phyloP scores from a whole-genome alignment of 306 rosid species.

The Castanea crenata region DNA sequence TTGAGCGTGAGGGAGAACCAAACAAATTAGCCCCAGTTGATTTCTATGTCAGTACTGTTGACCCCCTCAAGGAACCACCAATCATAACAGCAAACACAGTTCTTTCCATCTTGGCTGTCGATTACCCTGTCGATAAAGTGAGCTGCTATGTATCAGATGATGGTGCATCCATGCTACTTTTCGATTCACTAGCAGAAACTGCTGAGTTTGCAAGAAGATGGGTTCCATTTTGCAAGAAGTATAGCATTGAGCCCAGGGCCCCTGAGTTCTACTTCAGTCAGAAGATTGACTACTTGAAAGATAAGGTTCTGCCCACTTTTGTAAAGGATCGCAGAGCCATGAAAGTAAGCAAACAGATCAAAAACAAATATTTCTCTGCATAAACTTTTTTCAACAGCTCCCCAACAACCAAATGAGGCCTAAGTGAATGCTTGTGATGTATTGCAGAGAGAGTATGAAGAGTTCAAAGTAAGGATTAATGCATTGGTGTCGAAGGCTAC shows the following conservation, averaged over 20 bases:
- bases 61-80: constrained; percentile 92
- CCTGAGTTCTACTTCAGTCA: constrained; percentile 89
- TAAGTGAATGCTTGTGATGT: background rate
- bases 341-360: constrained; percentile 49
- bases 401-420: background rate
- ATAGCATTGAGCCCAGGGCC: constrained; percentile 74
- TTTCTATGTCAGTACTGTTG: constrained; percentile 79
- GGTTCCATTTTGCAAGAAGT: constrained; percentile 91
- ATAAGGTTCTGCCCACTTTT: constrained; percentile 76
- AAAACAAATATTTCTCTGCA: background rate
- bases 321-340: constrained; percentile 93
- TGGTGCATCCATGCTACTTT: constrained; percentile 86
- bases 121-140: constrained; percentile 85
- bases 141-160: constrained; percentile 92
- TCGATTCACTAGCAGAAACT: constrained; percentile 71
- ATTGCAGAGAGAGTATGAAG: constrained; percentile 93
- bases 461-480: constrained; percentile 84
- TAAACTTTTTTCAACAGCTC: background rate
- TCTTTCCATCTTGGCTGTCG: constrained; percentile 74
- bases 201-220: constrained; percentile 86
- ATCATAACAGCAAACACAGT: constrained; percentile 83
- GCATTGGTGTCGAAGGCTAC: constrained; percentile 79
- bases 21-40: constrained; percentile 59
- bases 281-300: constrained; percentile 91
- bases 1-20: constrained; percentile 69